phyloP scores from a whole-genome alignment of 225 moss, liverwort and hornwort genomes.

The Asterella californica region DNA sequence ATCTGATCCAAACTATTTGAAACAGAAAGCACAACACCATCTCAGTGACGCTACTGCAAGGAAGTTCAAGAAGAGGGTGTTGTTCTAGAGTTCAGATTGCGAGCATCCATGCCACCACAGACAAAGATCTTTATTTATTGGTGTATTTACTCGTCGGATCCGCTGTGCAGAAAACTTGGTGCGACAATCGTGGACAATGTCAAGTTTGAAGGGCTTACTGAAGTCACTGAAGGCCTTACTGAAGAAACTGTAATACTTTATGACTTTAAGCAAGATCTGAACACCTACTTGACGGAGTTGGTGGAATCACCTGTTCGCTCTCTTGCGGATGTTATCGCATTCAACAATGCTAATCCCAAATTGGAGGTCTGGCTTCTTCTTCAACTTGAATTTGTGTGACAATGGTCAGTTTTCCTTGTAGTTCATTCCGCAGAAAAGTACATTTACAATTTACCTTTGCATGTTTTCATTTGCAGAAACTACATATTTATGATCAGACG shows the following conservation, averaged over 20 bases:
- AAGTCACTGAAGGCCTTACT: not conserved
- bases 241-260: conserved; percentile 22
- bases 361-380: conserved; percentile 3
- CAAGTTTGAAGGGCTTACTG: conserved; percentile 7
- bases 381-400: not conserved
- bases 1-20: not conserved
- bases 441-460: not conserved
- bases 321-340: conserved; percentile 32
- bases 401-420: not conserved
- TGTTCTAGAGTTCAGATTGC: not conserved
- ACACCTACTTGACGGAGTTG: conserved; percentile 26
- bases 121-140: not conserved
- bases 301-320: conserved; percentile 26
- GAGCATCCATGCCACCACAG: not conserved
- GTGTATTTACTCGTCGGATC: not conserved
- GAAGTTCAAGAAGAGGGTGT: conserved; percentile 11
- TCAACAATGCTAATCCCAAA: conserved; percentile 13
- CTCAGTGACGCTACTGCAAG: conserved; percentile 4
- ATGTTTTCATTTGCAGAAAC: conserved; percentile 20
- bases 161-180: conserved; percentile 22
- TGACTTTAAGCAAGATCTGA: conserved; percentile 36
- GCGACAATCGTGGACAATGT: conserved; percentile 27
- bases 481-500: conserved; percentile 19
- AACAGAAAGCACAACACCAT: not conserved
- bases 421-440: too few relatives aligned